Evolutionary conservation across 345 rosid genomes (phyloP), one percentile per base, ranked within the genome.

Genomic region (Trapa incisa): DNA sequence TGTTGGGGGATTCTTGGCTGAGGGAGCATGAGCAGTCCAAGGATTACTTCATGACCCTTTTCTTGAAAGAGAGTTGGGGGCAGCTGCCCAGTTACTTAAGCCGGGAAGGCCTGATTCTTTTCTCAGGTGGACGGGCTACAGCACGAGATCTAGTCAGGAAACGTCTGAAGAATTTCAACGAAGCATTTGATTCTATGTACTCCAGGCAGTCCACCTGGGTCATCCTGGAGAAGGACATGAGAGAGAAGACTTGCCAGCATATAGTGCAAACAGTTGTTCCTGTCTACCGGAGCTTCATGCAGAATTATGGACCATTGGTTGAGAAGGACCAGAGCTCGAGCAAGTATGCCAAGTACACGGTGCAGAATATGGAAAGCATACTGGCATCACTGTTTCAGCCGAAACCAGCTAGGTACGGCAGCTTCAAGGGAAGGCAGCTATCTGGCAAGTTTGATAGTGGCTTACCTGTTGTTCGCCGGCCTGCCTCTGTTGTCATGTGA

Each of bases 71-170:
- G 45, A 94, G 85, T 65, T 94, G 99, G 99, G 93, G 89, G 14
- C 87, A 86, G 82, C 96, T 91, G 66, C 96, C 96, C 0, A 79
- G 81, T 65, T 96, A 91, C 65, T 82, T 94, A 77, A 94, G 99
- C 74, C 71, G 97, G 66, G 99, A 94, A 84, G 97, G 99, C 45
- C 86, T 94, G 47, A 89, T 94, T 73, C 81, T 89, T 42, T 91
- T 94, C 85, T 94, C 99, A 1, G 99, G 97, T 22, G 96, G 99
- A 64, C 96, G 96, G 71, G 99, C 96, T 47, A 91, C 97, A 68
- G 97, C 99, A 63, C 99, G 99, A 67, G 97, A 94, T 79, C 97
- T 94, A 65, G 99, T 94, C 65, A 94, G 91, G 87, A 89, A 87
- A 85, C 83, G 96, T 72, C 72, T 94, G 56, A 91, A 87, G 73